Conservation (phyloP, 106 monocot species). For the Vanilla planifolia region DNA sequence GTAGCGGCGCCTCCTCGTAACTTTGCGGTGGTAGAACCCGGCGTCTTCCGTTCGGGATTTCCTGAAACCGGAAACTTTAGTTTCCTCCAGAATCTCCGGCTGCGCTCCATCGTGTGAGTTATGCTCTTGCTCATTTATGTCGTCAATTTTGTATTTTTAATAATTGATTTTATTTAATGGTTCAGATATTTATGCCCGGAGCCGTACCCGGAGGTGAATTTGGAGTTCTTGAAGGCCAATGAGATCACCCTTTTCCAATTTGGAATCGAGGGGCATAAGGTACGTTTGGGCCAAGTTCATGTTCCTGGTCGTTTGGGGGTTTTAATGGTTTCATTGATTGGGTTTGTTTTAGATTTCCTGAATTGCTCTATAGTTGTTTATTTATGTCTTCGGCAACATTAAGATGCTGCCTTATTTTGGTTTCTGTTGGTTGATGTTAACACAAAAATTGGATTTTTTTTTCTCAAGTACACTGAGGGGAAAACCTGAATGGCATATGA, state of each 20-base stretch:
- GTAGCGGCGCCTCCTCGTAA: conserved; percentile 35
- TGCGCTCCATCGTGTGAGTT: conserved; percentile 36
- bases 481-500: too few species aligned
- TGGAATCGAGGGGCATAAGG: conserved; percentile 43
- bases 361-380: neutral
- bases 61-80: conserved; percentile 35
- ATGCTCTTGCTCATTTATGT: neutral
- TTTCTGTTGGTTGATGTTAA: neutral
- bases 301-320: neutral
- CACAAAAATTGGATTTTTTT: neutral
- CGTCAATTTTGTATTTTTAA: neutral
- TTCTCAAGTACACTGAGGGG: too few species aligned
- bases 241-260: conserved; percentile 37
- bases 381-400: neutral
- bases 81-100: conserved; percentile 30
- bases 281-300: neutral
- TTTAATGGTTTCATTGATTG: neutral
- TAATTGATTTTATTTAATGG: neutral
- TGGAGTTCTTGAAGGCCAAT: conserved; percentile 25
- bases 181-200: conserved; percentile 39
- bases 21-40: conserved; percentile 42
- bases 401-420: neutral
- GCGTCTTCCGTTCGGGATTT: conserved; percentile 48
- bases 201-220: conserved; percentile 29
- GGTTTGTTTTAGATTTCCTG: neutral